phyloP scores from a whole-genome alignment of 768 basidiomycete species.

The Hortiboletus flavorubellus region DNA sequence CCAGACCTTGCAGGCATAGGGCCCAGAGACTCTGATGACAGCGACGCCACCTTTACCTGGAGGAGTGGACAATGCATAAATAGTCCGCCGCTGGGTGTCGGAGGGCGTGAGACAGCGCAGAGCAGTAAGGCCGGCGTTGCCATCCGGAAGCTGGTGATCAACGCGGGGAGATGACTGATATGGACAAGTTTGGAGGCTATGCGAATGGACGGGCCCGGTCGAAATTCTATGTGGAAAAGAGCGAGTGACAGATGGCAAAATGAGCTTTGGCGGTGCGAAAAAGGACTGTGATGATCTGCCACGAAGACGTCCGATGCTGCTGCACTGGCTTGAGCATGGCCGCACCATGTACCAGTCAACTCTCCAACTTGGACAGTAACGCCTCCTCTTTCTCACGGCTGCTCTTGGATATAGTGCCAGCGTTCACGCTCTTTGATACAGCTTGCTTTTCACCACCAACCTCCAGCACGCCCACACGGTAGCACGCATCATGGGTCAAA shows the following conservation, averaged over 20 bases:
- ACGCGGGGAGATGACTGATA: constrained; percentile 10
- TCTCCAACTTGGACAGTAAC: neutral
- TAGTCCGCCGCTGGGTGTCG: constrained; percentile 63
- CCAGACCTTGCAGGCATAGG: constrained; percentile 64
- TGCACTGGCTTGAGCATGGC: constrained; percentile 15
- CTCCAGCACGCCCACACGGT: neutral
- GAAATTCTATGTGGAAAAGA: constrained; percentile 29
- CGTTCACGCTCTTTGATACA: neutral
- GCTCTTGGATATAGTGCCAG: neutral
- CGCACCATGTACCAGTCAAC: constrained; percentile 16
- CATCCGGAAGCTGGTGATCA: neutral
- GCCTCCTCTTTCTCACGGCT: constrained; percentile 21
- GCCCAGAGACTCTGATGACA: constrained; percentile 80
- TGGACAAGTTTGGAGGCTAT: constrained; percentile 16
- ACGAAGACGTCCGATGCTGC: constrained; percentile 1
- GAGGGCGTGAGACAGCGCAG: constrained; percentile 28
- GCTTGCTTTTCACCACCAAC: neutral
- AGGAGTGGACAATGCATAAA: constrained; percentile 86
- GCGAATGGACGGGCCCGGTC: constrained; percentile 5
- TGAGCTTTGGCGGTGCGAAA: constrained; percentile 3
- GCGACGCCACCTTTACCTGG: constrained; percentile 83
- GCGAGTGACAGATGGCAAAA: constrained; percentile 10
- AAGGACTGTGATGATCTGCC: neutral
- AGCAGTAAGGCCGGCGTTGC: neutral
- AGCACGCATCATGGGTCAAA: constrained; percentile 67